Evolutionary conservation across 139 green algal genomes (phyloP).

Genomic region (Closterium sp.): DNA sequence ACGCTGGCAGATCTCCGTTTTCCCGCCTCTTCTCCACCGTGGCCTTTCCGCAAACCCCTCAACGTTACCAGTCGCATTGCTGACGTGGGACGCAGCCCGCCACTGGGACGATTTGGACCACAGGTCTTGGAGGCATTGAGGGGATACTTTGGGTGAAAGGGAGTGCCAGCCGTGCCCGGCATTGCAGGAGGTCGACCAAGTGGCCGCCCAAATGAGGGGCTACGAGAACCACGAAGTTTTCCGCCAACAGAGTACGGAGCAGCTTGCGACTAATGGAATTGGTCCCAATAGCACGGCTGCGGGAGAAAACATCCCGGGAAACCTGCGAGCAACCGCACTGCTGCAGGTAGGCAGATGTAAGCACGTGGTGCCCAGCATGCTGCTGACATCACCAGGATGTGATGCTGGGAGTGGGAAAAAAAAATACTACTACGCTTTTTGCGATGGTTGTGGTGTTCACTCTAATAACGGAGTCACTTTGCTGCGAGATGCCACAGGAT

Average conservation of each 20-base stretch:
- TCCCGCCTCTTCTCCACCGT: background rate
- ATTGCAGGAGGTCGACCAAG: background rate
- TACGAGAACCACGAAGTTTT: background rate
- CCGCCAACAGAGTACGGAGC: background rate
- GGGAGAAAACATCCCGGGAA: background rate
- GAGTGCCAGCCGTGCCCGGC: background rate
- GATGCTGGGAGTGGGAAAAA: no score
- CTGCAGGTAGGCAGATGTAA: background rate
- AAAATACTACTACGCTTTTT: background rate
- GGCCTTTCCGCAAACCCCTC: background rate
- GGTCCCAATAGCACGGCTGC: background rate
- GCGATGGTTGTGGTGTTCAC: background rate
- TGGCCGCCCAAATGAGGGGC: background rate
- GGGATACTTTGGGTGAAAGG: background rate
- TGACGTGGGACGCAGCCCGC: background rate
- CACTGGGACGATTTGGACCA: background rate
- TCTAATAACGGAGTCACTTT: no score
- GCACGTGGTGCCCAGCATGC: background rate
- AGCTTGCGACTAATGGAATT: background rate
- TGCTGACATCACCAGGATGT: background rate
- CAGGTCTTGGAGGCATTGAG: background rate
- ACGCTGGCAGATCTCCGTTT: background rate
- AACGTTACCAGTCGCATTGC: background rate
- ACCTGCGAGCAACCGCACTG: background rate
- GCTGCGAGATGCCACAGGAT: no score